Conservation (phyloP, 768 basidiomycete species). For the Kwoniella mangroviensis region DNA sequence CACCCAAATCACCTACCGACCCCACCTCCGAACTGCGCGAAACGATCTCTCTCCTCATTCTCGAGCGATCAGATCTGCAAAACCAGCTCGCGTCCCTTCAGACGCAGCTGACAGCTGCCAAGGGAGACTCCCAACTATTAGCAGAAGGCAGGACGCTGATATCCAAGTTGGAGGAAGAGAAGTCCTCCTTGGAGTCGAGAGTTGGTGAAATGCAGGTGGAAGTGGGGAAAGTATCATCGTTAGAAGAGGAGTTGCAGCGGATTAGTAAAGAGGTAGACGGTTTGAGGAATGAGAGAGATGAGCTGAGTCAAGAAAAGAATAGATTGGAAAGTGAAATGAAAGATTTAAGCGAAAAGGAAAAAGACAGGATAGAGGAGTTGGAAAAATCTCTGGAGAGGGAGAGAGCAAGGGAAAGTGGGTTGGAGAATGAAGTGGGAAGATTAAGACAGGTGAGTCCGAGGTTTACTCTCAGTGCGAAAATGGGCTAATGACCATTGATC, state of each 20-base stretch:
- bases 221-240: not conserved
- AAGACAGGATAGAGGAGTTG: constrained; percentile 24
- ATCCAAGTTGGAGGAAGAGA: constrained; percentile 42
- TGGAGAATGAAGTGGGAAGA: constrained; percentile 49
- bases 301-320: constrained; percentile 16
- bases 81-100: constrained; percentile 32
- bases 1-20: constrained; percentile 19
- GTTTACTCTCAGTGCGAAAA: not conserved
- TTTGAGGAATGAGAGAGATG: constrained; percentile 20
- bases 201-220: constrained; percentile 16
- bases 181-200: constrained; percentile 25
- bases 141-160: constrained; percentile 43
- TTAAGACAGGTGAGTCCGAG: constrained; percentile 45
- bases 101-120: constrained; percentile 25
- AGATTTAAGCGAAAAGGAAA: constrained; percentile 16
- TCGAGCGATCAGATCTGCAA: constrained; percentile 48
- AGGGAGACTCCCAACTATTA: constrained; percentile 37
- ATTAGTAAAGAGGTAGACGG: constrained; percentile 20
- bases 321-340: constrained; percentile 25
- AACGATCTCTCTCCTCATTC: constrained; percentile 43
- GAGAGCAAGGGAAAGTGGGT: constrained; percentile 35
- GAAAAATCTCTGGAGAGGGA: constrained; percentile 32
- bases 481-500: not conserved
- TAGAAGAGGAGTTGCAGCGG: constrained; percentile 17
- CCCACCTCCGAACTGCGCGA: constrained; percentile 36